Base-by-base conservation (phyloP, 352 stramenopile genomes). In the Phytophthora litchii region DNA sequence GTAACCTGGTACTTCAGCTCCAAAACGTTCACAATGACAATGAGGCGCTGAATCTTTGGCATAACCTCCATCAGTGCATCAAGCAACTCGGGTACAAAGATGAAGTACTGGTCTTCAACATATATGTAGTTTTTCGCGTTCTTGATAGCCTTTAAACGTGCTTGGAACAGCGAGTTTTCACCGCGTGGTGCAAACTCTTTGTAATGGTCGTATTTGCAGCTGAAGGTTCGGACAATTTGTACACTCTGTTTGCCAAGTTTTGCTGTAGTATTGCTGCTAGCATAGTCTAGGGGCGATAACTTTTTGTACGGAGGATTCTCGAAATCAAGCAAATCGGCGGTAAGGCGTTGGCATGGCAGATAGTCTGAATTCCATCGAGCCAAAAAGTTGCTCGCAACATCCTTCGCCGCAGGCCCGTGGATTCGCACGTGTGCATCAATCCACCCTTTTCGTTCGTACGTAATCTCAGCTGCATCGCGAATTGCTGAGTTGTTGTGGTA, bases 371-470 rank as follows among this genome's bases (percentile, higher is more conserved):
- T 86, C 76, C 72, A 86, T 29, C 76, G 74, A 1, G 42, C 54
- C 14, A 80, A 21, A 36, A 89, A 89, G 50, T 86, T 87, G 20
- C 21, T 54, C 3, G 64, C 70, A 1, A 90, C 72, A 42, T 90
- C 76, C 5, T 63, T 53, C 6, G 72, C 67, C 0, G 76, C 80
- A 1, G 69, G 74, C 0, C 80, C 76, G 3, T 74, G 42, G 10
- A 89, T 64, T 3, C 74, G 57, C 37, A 83, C 37, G 23, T 80
- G 67, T 1, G 64, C 69, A 48, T 90, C 80, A 1, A 88, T 32
- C 78, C 78, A 89, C 11, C 80, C 76, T 12, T 84, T 69, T 41
- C 68, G 75, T 12, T 53, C 17, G 44, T 54, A 65, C 13, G 71
- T 65, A 35, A 86, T 74, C 13, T 54, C 52, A 37, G 51, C 61